Conservation (phyloP, 257 asterid genomes). For the Echium plantagineum region DNA sequence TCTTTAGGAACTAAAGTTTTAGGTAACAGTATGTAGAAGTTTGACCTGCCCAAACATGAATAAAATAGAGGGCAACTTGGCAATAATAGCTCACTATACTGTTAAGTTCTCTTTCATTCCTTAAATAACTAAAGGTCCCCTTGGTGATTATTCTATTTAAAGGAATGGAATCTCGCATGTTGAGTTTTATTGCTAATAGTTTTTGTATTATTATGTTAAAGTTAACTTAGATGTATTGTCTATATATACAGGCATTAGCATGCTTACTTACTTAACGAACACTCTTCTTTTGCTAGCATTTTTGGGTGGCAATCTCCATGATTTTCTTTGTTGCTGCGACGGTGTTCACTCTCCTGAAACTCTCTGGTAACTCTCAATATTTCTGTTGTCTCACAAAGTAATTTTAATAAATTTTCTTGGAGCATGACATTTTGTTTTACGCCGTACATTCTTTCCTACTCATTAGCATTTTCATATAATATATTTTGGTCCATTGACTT, state of each 20-base stretch:
- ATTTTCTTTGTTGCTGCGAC: conserved; percentile 95
- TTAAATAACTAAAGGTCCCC: background rate
- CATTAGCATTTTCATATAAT: background rate
- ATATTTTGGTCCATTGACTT: background rate
- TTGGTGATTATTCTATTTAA: background rate
- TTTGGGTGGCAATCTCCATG: conserved; percentile 99
- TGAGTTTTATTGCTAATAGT: background rate
- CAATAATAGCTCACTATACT: background rate
- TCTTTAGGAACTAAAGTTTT: too few relatives aligned
- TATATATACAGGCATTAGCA: conserved; percentile 2
- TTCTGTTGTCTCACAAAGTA: background rate
- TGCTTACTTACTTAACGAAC: conserved; percentile 14
- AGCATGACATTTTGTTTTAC: background rate
- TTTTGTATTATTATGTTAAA: too few relatives aligned
- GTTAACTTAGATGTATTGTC: background rate
- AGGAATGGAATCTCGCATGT: background rate
- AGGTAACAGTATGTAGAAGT: too few relatives aligned
- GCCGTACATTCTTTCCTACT: background rate
- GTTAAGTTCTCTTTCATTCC: background rate
- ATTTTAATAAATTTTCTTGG: conserved; percentile 2
- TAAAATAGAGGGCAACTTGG: too few relatives aligned
- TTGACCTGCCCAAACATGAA: background rate
- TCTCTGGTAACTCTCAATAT: conserved; percentile 50
- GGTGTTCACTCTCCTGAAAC: conserved; percentile 86
- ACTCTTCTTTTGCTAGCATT: conserved; percentile 53